A percentile compares a stretch with the other conserved stretches of the same genome.
Evolutionary conservation across 441 rosid genomes (phyloP).

Genomic region (Macaranga tanarius): DNA sequence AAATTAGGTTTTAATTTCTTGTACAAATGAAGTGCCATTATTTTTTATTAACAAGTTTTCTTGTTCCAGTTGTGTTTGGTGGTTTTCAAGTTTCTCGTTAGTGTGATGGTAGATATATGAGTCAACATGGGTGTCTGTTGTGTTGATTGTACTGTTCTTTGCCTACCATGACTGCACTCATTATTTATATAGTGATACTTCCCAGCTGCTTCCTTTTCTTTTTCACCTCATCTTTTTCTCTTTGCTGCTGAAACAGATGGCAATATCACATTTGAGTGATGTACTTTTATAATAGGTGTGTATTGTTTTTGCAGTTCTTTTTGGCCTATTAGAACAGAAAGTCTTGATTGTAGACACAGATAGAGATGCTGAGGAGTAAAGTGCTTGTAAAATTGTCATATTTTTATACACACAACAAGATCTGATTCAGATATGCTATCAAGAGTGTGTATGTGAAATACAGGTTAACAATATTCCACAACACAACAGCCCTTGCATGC

Average conservation of each 20-base stretch:
- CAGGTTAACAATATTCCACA: neutral
- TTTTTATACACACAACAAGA: neutral
- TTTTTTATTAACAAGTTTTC: neutral
- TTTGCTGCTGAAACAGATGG: neutral
- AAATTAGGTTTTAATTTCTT: neutral
- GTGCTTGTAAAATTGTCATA: neutral
- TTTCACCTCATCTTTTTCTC: neutral
- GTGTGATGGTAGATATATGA: neutral
- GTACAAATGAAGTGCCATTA: neutral
- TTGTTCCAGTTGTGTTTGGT: constrained; percentile 1
- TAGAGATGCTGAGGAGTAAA: neutral
- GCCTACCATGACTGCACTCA: constrained; percentile 14
- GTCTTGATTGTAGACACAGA: neutral
- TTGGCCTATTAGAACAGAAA: neutral
- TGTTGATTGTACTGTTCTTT: constrained; percentile 9
- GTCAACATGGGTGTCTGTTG: constrained; percentile 14
- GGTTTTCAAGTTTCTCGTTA: neutral
- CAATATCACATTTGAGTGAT: neutral
- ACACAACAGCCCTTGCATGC: constrained; percentile 9
- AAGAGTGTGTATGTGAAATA: neutral
- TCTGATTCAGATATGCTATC: neutral
- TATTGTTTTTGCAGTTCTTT: constrained; percentile 2
- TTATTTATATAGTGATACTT: neutral
- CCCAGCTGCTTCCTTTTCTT: neutral
- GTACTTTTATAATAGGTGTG: no score